Conservation (phyloP, 2,329 filamentous ascomycete species). For the Ascomycota sp. region DNA sequence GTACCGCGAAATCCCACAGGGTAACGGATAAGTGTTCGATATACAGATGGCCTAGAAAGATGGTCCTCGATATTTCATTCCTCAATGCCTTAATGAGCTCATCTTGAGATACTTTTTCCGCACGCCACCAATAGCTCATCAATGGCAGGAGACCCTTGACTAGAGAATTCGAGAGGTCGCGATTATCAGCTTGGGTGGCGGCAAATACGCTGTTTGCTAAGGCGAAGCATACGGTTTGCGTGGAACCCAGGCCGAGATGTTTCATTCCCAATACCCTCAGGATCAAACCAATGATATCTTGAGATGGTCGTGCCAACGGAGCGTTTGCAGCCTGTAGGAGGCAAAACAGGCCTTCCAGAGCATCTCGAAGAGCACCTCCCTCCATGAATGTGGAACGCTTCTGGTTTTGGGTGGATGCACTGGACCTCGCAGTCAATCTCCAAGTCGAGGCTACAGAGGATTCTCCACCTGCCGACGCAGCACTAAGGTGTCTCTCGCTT, state of each 20-base stretch:
- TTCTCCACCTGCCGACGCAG: conserved; percentile 5
- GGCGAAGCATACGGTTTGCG: conserved; percentile 55
- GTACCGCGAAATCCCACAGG: conserved; percentile 16
- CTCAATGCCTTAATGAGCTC: conserved; percentile 42
- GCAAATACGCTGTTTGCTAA: conserved; percentile 53
- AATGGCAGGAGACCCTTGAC: conserved; percentile 45
- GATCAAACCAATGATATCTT: conserved; percentile 33
- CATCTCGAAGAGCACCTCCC: conserved; percentile 14
- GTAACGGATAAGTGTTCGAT: conserved; percentile 34
- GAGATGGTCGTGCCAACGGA: conserved; percentile 35
- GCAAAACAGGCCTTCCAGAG: conserved; percentile 41
- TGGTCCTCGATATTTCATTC: conserved; percentile 56
- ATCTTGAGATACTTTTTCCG: conserved; percentile 41
- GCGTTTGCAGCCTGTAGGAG: conserved; percentile 48
- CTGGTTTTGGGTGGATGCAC: conserved; percentile 11
- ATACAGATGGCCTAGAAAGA: conserved; percentile 46
- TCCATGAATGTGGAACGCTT: conserved; percentile 9
- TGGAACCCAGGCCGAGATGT: conserved; percentile 34
- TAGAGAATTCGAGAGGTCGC: conserved; percentile 37
- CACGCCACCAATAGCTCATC: conserved; percentile 58
- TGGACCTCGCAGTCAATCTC: conserved; percentile 11
- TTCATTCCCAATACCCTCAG: conserved; percentile 41
- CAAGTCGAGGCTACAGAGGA: conserved; percentile 24
- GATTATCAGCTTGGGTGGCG: conserved; percentile 46
- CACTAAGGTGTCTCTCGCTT: conserved; percentile 12